Conservation (phyloP, 257 asterid genomes). For the Paraleonurus japonicus region DNA sequence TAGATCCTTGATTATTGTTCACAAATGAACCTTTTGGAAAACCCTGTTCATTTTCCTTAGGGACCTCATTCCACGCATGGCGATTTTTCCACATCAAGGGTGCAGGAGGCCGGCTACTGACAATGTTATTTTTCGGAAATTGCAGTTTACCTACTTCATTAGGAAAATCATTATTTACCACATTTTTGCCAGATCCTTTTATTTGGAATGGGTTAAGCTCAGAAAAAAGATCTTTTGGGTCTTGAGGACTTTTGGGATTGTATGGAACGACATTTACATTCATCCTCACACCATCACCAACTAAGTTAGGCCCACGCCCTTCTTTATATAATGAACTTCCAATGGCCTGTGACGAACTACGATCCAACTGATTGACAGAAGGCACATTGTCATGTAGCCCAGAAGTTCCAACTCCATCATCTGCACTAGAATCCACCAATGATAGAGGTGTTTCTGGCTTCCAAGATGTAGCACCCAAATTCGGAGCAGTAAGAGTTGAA, state of each 20-base stretch:
- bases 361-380: slow-evolving; percentile 56
- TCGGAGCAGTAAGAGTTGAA: slow-evolving; percentile 40
- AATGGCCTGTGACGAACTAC: slow-evolving; percentile 46
- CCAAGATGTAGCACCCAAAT: slow-evolving; percentile 37
- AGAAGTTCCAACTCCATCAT: slow-evolving; percentile 61
- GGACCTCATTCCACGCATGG: slow-evolving; percentile 57
- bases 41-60: slow-evolving; percentile 49
- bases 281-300: slow-evolving; percentile 62
- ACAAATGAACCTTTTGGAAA: slow-evolving; percentile 40
- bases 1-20: slow-evolving; percentile 45
- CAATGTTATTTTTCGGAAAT: slow-evolving; percentile 45
- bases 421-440: slow-evolving; percentile 35
- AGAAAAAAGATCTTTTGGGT: slow-evolving; percentile 80
- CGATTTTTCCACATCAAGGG: slow-evolving; percentile 74
- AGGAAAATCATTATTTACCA: slow-evolving; percentile 46
- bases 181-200: slow-evolving; percentile 67
- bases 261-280: slow-evolving; percentile 74
- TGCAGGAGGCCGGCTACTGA: slow-evolving; percentile 57
- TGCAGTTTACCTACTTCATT: slow-evolving; percentile 59
- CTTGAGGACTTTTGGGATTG: slow-evolving; percentile 57
- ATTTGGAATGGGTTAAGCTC: slow-evolving; percentile 94
- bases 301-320: slow-evolving; percentile 68
- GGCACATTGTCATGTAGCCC: slow-evolving; percentile 43
- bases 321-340: slow-evolving; percentile 72
- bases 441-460: slow-evolving; percentile 43